phyloP scores from a whole-genome alignment of 225 moss, liverwort and hornwort genomes.

The Bryoerythrophyllum caledonicum region DNA sequence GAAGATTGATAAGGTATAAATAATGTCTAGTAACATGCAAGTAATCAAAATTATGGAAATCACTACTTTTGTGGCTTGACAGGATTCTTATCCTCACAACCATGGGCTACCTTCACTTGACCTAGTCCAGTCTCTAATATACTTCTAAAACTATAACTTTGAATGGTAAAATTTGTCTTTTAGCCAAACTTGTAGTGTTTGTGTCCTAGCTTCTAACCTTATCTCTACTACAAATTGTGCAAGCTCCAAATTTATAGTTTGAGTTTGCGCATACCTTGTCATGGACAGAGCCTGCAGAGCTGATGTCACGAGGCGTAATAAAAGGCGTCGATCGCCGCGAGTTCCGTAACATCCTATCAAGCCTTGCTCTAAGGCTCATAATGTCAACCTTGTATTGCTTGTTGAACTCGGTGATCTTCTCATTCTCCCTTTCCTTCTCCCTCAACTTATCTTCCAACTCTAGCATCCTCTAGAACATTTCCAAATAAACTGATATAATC shows the following conservation, averaged over 20 bases:
- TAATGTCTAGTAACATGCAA: too few relatives aligned
- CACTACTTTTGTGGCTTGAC: too few relatives aligned
- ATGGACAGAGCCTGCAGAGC: slow-evolving; percentile 33
- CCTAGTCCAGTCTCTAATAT: too few relatives aligned
- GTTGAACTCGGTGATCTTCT: slow-evolving; percentile 55
- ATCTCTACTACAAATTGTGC: too few relatives aligned
- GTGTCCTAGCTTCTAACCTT: too few relatives aligned
- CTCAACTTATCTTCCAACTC: slow-evolving; percentile 67
- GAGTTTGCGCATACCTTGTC: slow-evolving; percentile 40
- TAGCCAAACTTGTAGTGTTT: not conserved
- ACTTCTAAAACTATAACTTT: too few relatives aligned
- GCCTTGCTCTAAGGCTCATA: slow-evolving; percentile 50
- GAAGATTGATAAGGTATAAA: too few relatives aligned
- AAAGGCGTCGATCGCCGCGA: slow-evolving; percentile 42
- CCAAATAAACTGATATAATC: not conserved
- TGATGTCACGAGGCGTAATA: slow-evolving; percentile 40
- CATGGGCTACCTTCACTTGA: too few relatives aligned
- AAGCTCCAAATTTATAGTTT: too few relatives aligned
- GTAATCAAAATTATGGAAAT: not conserved
- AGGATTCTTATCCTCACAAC: too few relatives aligned
- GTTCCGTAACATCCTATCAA: slow-evolving; percentile 51
- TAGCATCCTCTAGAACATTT: slow-evolving; percentile 53
- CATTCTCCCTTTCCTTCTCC: slow-evolving; percentile 48
- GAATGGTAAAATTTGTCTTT: too few relatives aligned
- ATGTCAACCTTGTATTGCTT: slow-evolving; percentile 62